Evolutionary conservation across 2,329 filamentous ascomycete genomes (phyloP).

Genomic region (Aspergillus pseudoterreus): DNA sequence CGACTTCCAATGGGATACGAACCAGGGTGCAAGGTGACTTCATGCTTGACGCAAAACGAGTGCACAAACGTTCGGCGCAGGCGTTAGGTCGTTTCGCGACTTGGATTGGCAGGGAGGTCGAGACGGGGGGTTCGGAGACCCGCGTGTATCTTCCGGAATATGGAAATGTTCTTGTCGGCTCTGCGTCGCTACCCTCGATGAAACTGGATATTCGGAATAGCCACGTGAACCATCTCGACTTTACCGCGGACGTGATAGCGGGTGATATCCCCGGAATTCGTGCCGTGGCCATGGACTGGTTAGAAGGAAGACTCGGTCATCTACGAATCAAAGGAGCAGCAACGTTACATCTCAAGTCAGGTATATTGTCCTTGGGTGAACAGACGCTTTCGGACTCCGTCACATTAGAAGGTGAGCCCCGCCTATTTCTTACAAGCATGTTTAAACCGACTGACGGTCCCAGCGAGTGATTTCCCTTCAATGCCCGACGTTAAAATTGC

Average conservation of each 20-base stretch:
- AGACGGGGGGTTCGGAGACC: constrained; percentile 69
- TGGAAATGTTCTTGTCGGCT: constrained; percentile 71
- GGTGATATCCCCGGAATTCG: constrained; percentile 75
- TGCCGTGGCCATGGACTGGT: constrained; percentile 79
- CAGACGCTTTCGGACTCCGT: constrained; percentile 72
- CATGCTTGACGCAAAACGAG: constrained; percentile 71
- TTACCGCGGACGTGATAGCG: constrained; percentile 71
- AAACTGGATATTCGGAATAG: constrained; percentile 74
- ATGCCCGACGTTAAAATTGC: constrained; percentile 81
- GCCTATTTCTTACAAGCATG: neutral
- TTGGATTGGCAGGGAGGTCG: constrained; percentile 72
- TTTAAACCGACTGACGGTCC: too few relatives aligned
- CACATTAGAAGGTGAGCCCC: constrained; percentile 75
- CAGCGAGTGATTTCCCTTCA: constrained; percentile 58
- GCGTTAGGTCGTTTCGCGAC: constrained; percentile 74
- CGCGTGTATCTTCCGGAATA: constrained; percentile 81
- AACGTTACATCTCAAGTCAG: constrained; percentile 70
- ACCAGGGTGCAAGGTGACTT: constrained; percentile 81
- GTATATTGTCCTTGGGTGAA: constrained; percentile 72
- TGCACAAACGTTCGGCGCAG: constrained; percentile 66
- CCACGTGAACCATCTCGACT: constrained; percentile 71
- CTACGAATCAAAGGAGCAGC: constrained; percentile 72
- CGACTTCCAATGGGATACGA: constrained; percentile 72
- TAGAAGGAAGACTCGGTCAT: constrained; percentile 70
- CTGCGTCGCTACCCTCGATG: constrained; percentile 70